These are phyloP conservation scores for Endothia cerciana DNA, from an alignment of 2,329 filamentous ascomycete genomes.

Conservation along the genomic window DNA sequence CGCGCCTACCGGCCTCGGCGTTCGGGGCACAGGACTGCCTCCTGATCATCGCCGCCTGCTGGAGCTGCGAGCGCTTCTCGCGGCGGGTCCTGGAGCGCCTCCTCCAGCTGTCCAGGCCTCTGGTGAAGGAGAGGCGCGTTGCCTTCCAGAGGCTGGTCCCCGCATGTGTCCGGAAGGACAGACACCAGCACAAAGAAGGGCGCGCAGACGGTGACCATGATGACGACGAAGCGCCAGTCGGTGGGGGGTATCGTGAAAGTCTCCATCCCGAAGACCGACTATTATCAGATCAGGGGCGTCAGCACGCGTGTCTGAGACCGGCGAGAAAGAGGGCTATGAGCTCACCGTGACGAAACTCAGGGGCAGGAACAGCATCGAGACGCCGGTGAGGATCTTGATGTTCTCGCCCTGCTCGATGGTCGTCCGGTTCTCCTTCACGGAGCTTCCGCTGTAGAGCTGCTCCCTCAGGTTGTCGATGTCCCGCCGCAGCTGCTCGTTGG, in stretches of 20 bases:
- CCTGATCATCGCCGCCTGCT: conserved; percentile 30
- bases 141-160: conserved; percentile 36
- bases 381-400: conserved; percentile 62
- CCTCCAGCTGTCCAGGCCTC: conserved; percentile 14
- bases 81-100: conserved; percentile 19
- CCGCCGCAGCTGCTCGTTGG: conserved; percentile 57
- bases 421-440: conserved; percentile 62
- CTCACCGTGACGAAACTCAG: conserved; percentile 62
- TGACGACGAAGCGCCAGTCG: conserved; percentile 53
- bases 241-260: conserved; percentile 46
- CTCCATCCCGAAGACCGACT: conserved; percentile 60
- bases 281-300: neutral
- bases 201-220: conserved; percentile 64
- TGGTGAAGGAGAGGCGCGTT: conserved; percentile 24
- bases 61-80: conserved; percentile 27
- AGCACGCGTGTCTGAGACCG: conserved; percentile 6
- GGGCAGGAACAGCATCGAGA: conserved; percentile 64
- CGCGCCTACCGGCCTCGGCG: neutral
- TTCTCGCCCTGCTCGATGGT: conserved; percentile 68
- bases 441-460: conserved; percentile 66
- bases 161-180: conserved; percentile 48
- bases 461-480: conserved; percentile 62
- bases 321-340: neutral
- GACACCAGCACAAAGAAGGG: conserved; percentile 54
- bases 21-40: conserved; percentile 21